A percentile compares a stretch with the other conserved stretches of the same genome.
These are phyloP conservation scores for Talaromyces ruber DNA, from an alignment of 495 filamentous ascomycete genomes.

Conservation along the genomic window DNA sequence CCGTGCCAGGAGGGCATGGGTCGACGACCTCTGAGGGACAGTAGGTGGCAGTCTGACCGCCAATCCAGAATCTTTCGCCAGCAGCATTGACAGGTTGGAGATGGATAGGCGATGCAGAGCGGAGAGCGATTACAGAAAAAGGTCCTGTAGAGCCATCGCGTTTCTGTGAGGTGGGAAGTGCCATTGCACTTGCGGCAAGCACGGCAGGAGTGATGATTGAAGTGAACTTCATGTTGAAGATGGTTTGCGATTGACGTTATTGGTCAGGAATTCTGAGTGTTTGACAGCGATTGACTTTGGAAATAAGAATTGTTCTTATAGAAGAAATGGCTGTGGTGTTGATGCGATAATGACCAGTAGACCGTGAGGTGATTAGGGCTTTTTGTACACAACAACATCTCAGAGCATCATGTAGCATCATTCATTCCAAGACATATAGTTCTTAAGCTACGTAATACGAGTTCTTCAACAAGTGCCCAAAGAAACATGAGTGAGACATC, in stretches of 20 bases:
- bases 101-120: slow-evolving; percentile 36
- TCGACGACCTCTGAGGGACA: slow-evolving; percentile 18
- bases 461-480: not conserved
- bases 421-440: not conserved
- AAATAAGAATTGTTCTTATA: not conserved
- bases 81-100: slow-evolving; percentile 28
- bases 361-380: not conserved
- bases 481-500: not conserved
- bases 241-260: not conserved
- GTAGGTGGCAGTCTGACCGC: slow-evolving; percentile 28
- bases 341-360: not conserved
- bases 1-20: slow-evolving; percentile 32
- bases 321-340: not conserved
- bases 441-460: not conserved
- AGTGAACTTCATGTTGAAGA: slow-evolving; percentile 3
- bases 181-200: not conserved
- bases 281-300: not conserved
- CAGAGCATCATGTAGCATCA: not conserved
- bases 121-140: slow-evolving; percentile 28
- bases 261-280: not conserved
- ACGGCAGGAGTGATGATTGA: not conserved
- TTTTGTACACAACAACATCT: not conserved
- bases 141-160: not conserved
- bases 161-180: not conserved
- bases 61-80: slow-evolving; percentile 32